A percentile compares a stretch with the other conserved stretches of the same genome.
phyloP scores from a whole-genome alignment of 176 grass and related monocot genomes.

The Rhynchospora tenuis region DNA sequence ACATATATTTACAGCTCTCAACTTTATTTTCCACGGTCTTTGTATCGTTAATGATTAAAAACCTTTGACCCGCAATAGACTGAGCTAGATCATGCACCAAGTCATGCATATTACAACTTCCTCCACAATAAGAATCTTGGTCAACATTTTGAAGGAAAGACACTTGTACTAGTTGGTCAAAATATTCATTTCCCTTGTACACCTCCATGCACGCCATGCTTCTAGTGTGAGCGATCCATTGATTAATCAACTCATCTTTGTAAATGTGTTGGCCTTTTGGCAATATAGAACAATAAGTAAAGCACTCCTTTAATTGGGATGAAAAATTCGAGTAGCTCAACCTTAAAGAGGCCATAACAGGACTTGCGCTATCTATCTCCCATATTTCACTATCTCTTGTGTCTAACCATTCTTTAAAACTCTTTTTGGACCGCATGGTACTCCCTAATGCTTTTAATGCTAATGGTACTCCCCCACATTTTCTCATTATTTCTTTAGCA shows the following conservation, averaged over 20 bases:
- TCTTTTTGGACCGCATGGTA: not conserved
- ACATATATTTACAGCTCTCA: not conserved
- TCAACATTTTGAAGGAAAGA: conserved; percentile 22
- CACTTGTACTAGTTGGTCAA: conserved; percentile 20
- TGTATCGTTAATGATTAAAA: too few species aligned
- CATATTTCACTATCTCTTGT: conserved; percentile 3
- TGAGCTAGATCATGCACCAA: too few species aligned
- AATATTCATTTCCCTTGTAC: not conserved
- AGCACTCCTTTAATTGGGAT: conserved; percentile 14
- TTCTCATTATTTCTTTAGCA: conserved; percentile 14
- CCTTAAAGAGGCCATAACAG: not conserved
- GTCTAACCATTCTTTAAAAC: not conserved
- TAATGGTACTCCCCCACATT: conserved; percentile 34
- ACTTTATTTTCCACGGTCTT: not conserved
- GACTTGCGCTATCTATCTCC: not conserved
- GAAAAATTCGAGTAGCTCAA: conserved; percentile 27
- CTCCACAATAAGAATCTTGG: not conserved
- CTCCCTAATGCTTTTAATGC: conserved; percentile 17
- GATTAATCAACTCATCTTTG: conserved; percentile 19
- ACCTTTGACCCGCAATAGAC: too few species aligned
- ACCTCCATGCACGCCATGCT: too few species aligned
- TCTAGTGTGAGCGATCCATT: too few species aligned
- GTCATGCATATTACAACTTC: not conserved
- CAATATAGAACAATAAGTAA: conserved; percentile 26
- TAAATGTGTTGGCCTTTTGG: not conserved